Percentiles rank a stretch among this genome's conserved stretches.
Conservation (phyloP, 2,329 filamentous ascomycete genomes). For the Colletotrichum falcatum region DNA sequence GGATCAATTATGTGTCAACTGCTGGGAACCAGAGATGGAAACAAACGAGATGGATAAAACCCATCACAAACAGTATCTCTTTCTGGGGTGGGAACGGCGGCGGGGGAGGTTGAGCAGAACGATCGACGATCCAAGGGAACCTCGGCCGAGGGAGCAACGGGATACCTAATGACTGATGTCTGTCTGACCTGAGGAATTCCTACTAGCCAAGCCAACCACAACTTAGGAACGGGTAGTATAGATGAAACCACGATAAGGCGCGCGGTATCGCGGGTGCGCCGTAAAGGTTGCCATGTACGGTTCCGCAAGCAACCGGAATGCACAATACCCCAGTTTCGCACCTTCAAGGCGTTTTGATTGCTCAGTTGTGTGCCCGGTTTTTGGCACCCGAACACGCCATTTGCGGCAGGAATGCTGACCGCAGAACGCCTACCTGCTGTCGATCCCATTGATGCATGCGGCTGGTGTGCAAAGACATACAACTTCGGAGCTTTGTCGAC, state of each 20-base stretch:
- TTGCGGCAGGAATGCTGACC: constrained; percentile 22
- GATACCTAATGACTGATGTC: constrained; percentile 26
- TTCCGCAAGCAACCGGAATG: constrained; percentile 32
- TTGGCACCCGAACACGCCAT: constrained; percentile 16
- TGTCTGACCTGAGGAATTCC: constrained; percentile 34
- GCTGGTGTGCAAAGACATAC: background rate
- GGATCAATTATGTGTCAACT: background rate
- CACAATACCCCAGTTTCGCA: constrained; percentile 3
- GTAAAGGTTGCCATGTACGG: constrained; percentile 9
- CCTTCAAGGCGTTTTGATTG: background rate
- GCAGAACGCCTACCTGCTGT: background rate
- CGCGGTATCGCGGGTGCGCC: background rate
- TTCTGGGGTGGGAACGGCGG: background rate
- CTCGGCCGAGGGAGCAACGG: constrained; percentile 21
- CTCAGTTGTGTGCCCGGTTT: background rate
- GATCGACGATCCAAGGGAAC: constrained; percentile 2
- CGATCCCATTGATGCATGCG: constrained; percentile 28
- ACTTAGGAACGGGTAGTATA: background rate
- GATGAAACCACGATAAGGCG: constrained; percentile 14
- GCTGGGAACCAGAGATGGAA: background rate
- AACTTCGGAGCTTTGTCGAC: background rate
- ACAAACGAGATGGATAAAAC: background rate
- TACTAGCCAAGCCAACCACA: background rate
- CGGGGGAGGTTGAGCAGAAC: background rate
- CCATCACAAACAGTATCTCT: constrained; percentile 2